Base-by-base conservation (phyloP, 805 yeast genomes). In the Metschnikowia anglica region DNA sequence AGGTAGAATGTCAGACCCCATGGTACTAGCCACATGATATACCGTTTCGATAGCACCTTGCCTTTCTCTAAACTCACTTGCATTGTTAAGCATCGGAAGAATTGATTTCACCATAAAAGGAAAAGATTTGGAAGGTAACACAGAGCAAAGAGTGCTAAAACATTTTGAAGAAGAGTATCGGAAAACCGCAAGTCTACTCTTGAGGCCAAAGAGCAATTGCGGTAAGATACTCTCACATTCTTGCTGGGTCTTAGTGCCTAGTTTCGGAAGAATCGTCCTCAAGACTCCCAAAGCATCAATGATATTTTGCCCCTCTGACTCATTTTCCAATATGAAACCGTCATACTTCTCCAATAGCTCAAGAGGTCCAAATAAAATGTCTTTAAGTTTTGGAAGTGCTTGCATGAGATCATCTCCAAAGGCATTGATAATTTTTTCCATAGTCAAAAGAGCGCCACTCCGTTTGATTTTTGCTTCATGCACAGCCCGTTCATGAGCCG, bases 11-110 rank as follows among this genome's bases (percentile, higher is more conserved):
- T 79, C 85, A 6, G 87, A 72, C 1, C 95, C 97, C 97, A 93
- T 88, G 3, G 85, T 76, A 29, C 74, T 72, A 2, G 96, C 80
- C 35, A 93, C 70, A 58, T 93, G 97, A 60, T 88, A 90, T 6
- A 91, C 76, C 18, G 93, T 79, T 65, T 93, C 99, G 43, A 88
- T 85, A 5, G 95, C 89, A 57, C 99, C 99, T 67, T 91, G 97
- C 48, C 99, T 78, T 47, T 82, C 84, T 19, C 68, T 73, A 7
- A 82, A 66, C 24, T 77, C 78, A 12, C 85, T 80, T 1, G 93
- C 86, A 61, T 85, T 88, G 52, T 81, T 81, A 59, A 90, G 67
- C 75, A 88, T 73, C 1, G 97, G 97, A 30, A 95, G 66, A 2
- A 91, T 74, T 6, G 76, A 70, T 52, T 83, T 80, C n/a, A 93